Base-by-base conservation (phyloP, 129 eudicot genomes). In the Saposhnikovia divaricata region DNA sequence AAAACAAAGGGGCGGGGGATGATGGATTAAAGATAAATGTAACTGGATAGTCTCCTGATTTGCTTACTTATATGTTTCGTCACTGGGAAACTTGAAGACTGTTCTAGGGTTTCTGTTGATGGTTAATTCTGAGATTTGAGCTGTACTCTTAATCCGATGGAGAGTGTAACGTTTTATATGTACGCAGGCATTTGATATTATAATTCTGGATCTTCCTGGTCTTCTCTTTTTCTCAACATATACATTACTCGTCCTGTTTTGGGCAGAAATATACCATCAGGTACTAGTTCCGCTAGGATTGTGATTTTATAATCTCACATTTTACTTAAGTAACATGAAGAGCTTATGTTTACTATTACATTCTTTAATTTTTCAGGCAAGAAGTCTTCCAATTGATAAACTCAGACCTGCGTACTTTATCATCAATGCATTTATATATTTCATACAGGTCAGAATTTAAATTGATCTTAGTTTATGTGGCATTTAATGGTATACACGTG, bases 221-320 rank as follows among this genome's bases (percentile, higher is more conserved):
- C 89, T 92, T 84, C 70, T 88, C 66, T 90, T 90, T 78, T 90
- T 85, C 80, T 85, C 93, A 5, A 88, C 92, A 39, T 90, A 91
- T 80, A 89, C 96, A 44, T 85, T 93, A 78, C 92, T 93, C 66
- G 91, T 89, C 53, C 80, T 93, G 72, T 91, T 93, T 80, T 93
- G 96, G 96, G 98, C 96, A 23, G 96, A 91, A 83, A 93, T 91
- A 84, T 91, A 90, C 79, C 88, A 86, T 76, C 91, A 91, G 98
- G 94, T 91, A 81, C 76, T 72, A 19, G 42, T 63, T 37, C 43
- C 39, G 63, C 16, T 43, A 61, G 3, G 27, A 16, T 59, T n/a
- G 14, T 12, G 43, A 27, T 59, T 23, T 59, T 59, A 8, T 78
- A 23, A 18, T 23, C 28, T 43, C 45, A 23, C 27, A 43, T 10